phyloP scores from a whole-genome alignment of 768 basidiomycete genomes.

The Lactarius evosmus region DNA sequence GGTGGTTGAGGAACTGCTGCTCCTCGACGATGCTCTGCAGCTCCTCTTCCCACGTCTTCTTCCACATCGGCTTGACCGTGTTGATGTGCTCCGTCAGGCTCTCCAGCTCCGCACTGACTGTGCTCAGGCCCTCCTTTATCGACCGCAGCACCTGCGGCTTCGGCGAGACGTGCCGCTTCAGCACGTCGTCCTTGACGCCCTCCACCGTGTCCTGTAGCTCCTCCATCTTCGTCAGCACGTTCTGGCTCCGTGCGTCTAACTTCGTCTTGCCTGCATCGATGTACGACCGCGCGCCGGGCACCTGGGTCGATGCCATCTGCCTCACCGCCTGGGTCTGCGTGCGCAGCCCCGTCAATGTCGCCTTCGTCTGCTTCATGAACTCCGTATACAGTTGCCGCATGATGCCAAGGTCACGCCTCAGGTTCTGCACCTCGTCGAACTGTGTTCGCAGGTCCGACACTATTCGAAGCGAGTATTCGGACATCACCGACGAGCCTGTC shows the following conservation, averaged over 20 bases:
- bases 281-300: slow-evolving; percentile 83
- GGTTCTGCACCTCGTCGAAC: slow-evolving; percentile 91
- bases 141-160: slow-evolving; percentile 66
- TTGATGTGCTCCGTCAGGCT: slow-evolving; percentile 81
- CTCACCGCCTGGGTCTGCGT: slow-evolving; percentile 85
- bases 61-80: slow-evolving; percentile 94
- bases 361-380: slow-evolving; percentile 90
- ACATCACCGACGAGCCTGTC: slow-evolving; percentile 71
- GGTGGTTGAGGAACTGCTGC: slow-evolving; percentile 89
- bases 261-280: slow-evolving; percentile 91
- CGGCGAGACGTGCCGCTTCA: slow-evolving; percentile 83
- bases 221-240: slow-evolving; percentile 87
- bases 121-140: slow-evolving; percentile 68
- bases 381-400: slow-evolving; percentile 95
- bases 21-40: slow-evolving; percentile 96
- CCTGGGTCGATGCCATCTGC: slow-evolving; percentile 74
- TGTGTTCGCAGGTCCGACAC: slow-evolving; percentile 85
- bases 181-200: slow-evolving; percentile 83
- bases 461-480: slow-evolving; percentile 70
- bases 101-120: slow-evolving; percentile 64
- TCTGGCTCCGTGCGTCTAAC: slow-evolving; percentile 86
- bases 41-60: slow-evolving; percentile 98
- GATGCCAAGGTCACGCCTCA: slow-evolving; percentile 88
- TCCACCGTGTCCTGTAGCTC: slow-evolving; percentile 91
- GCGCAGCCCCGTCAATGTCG: slow-evolving; percentile 71